These are phyloP conservation scores for Pseudopithomyces chartarum DNA, from an alignment of 2,329 filamentous ascomycete genomes.

Conservation along the genomic window DNA sequence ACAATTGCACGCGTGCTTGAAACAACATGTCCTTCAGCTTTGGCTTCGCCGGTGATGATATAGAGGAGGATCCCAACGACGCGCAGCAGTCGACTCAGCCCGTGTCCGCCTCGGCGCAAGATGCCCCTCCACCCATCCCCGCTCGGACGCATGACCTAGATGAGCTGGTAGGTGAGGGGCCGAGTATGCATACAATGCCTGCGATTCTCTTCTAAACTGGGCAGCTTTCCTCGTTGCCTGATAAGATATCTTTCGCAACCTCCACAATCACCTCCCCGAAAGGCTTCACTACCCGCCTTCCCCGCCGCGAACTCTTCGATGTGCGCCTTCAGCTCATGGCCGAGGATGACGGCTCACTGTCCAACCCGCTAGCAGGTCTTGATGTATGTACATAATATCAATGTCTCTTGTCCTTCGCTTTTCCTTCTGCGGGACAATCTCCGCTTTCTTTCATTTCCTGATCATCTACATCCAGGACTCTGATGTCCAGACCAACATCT, in stretches of 20 bases:
- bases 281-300: conserved; percentile 60
- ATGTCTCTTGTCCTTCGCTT: not conserved
- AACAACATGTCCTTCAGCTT: conserved; percentile 56
- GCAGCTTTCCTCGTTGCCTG: conserved; percentile 66
- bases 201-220: conserved; percentile 8
- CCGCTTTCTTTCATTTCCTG: conserved; percentile 11
- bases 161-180: conserved; percentile 51
- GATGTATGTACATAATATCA: conserved; percentile 9
- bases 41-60: conserved; percentile 64
- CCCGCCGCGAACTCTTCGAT: conserved; percentile 80
- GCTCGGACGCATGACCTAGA: conserved; percentile 51
- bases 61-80: conserved; percentile 55
- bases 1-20: not conserved
- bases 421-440: conserved; percentile 43
- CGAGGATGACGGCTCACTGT: conserved; percentile 55
- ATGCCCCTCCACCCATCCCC: conserved; percentile 38
- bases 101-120: conserved; percentile 6
- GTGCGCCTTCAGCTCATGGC: conserved; percentile 82
- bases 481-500: conserved; percentile 80
- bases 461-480: conserved; percentile 49
- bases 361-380: conserved; percentile 35
- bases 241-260: conserved; percentile 72
- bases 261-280: conserved; percentile 66
- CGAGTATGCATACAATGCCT: not conserved
- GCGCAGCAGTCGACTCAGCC: conserved; percentile 15